Evolutionary conservation across 2,329 filamentous ascomycete genomes (phyloP).

Genomic region (Colletotrichum echinochloae): DNA sequence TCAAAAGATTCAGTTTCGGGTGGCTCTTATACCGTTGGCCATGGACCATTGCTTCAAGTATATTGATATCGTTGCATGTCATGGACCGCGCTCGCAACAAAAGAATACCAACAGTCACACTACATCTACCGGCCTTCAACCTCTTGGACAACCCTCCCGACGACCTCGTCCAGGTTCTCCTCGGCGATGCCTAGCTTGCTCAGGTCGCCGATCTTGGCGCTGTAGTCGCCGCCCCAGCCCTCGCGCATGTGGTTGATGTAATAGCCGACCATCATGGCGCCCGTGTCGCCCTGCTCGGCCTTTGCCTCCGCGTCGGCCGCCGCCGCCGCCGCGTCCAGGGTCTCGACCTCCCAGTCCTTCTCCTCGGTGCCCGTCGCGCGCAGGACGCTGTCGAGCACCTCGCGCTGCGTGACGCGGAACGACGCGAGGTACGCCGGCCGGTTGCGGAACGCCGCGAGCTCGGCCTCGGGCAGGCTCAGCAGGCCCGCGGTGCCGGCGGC

Average conservation of each 20-base stretch:
- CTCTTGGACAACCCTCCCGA: slow-evolving; percentile 38
- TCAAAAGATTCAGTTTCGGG: too few species aligned
- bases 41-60: too few species aligned
- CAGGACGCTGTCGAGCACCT: slow-evolving; percentile 73
- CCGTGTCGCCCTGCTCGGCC: slow-evolving; percentile 61
- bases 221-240: slow-evolving; percentile 50
- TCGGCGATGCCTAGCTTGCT: slow-evolving; percentile 44
- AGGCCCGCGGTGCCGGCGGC: slow-evolving; percentile 55
- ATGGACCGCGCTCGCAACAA: fast-evolving
- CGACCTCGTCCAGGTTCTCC: slow-evolving; percentile 48
- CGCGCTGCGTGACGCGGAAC: slow-evolving; percentile 70
- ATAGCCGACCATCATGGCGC: slow-evolving; percentile 54
- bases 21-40: too few species aligned
- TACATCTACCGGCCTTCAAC: background rate
- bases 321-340: slow-evolving; percentile 58
- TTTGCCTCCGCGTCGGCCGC: slow-evolving; percentile 58
- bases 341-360: slow-evolving; percentile 64
- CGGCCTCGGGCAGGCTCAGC: slow-evolving; percentile 52
- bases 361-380: slow-evolving; percentile 69
- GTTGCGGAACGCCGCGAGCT: slow-evolving; percentile 53
- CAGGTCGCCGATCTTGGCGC: slow-evolving; percentile 46
- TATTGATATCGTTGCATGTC: background rate
- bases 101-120: background rate
- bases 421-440: slow-evolving; percentile 64
- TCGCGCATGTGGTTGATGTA: slow-evolving; percentile 48